These are phyloP conservation scores for Psilocybe cubensis DNA, from an alignment of 768 basidiomycete species.

Conservation along the genomic window DNA sequence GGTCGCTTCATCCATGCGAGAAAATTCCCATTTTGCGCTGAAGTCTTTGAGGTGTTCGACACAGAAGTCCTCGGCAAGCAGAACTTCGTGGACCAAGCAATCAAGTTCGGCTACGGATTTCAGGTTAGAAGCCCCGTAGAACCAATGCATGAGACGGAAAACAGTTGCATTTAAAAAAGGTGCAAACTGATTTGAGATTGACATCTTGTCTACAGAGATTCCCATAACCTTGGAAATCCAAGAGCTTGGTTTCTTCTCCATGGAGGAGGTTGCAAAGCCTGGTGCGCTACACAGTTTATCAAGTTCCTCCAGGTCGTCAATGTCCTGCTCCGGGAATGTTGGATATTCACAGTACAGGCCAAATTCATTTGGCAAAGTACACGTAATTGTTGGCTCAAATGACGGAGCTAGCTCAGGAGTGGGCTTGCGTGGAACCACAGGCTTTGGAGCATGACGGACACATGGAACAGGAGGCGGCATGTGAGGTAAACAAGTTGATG, in stretches of 20 bases:
- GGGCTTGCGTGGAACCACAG: no score
- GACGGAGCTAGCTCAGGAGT: no score
- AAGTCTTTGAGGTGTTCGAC: background rate
- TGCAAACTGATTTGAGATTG: no score
- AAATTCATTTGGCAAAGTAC: background rate
- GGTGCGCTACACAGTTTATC: background rate
- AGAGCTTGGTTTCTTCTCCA: background rate
- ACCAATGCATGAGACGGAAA: slow-evolving; percentile 33
- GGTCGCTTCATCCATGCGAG: background rate
- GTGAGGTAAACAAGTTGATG: no score
- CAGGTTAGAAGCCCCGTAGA: slow-evolving; percentile 25
- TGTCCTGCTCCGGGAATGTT: background rate
- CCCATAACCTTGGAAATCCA: background rate
- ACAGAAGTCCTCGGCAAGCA: slow-evolving; percentile 20
- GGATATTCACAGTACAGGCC: background rate
- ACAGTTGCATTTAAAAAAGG: slow-evolving; percentile 29
- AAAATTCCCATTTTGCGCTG: background rate
- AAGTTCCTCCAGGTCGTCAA: background rate
- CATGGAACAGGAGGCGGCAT: no score
- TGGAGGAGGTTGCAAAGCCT: background rate
- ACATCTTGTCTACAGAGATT: background rate
- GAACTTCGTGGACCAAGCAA: slow-evolving; percentile 26
- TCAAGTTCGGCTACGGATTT: slow-evolving; percentile 24
- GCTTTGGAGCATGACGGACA: no score
- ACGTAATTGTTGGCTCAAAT: no score